A percentile compares a stretch with the other conserved stretches of the same genome.
phyloP scores from a whole-genome alignment of 164 flowering plant species.

The Santalum album region DNA sequence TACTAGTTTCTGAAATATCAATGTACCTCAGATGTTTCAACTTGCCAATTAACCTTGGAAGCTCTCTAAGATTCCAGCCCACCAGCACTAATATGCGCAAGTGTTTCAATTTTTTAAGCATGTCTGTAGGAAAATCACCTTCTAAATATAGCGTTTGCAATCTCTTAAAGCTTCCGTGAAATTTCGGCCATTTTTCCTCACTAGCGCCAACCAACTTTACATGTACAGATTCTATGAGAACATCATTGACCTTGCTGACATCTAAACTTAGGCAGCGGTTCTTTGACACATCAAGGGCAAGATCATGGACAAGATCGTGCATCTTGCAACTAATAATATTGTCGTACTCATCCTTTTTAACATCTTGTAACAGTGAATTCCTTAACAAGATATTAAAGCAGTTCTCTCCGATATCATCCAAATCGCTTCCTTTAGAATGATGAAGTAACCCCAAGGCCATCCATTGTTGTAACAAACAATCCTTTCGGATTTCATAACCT shows the following conservation, averaged over 20 bases:
- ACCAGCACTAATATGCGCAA: too few species aligned
- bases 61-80: background rate
- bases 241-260: too few species aligned
- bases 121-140: too few species aligned
- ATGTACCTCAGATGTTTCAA: conserved; percentile 10
- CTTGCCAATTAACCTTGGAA: conserved; percentile 5
- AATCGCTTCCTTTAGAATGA: background rate
- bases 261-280: too few species aligned
- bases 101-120: too few species aligned
- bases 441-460: background rate
- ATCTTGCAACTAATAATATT: background rate
- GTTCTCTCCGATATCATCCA: conserved; percentile 7
- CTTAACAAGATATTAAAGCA: background rate
- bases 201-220: too few species aligned
- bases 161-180: too few species aligned
- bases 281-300: background rate
- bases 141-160: too few species aligned
- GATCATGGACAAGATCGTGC: conserved; percentile 6
- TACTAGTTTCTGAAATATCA: too few species aligned
- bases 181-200: too few species aligned
- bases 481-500: background rate
- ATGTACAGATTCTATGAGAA: too few species aligned
- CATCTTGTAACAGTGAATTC: conserved; percentile 5
- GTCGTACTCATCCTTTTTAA: background rate
- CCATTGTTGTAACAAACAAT: background rate